phyloP scores from a whole-genome alignment of 257 asterid species.

The Fraxinus quadrangulata region DNA sequence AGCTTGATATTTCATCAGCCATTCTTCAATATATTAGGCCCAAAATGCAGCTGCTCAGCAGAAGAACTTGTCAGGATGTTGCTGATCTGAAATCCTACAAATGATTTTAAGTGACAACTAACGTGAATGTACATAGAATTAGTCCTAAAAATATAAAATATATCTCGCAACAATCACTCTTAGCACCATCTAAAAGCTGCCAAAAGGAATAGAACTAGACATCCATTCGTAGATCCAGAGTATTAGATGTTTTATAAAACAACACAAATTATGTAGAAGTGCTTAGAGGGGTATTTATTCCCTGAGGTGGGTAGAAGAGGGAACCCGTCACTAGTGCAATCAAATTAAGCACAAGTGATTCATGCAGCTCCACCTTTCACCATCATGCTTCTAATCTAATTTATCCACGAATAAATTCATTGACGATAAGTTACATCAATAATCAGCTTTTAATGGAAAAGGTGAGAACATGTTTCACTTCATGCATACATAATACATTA shows the following conservation, averaged over 20 bases:
- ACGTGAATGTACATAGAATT: not conserved
- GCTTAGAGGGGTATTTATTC: not conserved
- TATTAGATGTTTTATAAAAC: too few species aligned
- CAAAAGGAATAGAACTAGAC: not conserved
- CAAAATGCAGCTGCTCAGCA: constrained; percentile 2
- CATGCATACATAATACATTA: not conserved
- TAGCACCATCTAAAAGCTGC: constrained; percentile 16
- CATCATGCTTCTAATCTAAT: not conserved
- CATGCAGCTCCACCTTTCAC: not conserved
- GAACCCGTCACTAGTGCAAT: too few species aligned
- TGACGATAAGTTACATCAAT: not conserved
- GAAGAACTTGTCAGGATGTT: constrained; percentile 17
- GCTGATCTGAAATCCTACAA: constrained; percentile 33
- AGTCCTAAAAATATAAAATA: not conserved
- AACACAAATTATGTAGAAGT: not conserved
- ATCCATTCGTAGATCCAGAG: constrained; percentile 9
- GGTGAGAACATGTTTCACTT: not conserved
- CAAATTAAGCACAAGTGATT: not conserved
- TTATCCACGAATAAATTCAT: too few species aligned
- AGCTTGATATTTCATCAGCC: constrained; percentile 71
- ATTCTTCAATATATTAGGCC: constrained; percentile 41
- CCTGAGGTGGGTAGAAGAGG: not conserved
- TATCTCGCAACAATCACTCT: constrained; percentile 7
- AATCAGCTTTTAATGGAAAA: not conserved
- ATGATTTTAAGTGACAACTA: constrained; percentile 1